These are phyloP conservation scores for Neofusicoccum cordaticola DNA, from an alignment of 2,329 filamentous ascomycete species.

Conservation along the genomic window DNA sequence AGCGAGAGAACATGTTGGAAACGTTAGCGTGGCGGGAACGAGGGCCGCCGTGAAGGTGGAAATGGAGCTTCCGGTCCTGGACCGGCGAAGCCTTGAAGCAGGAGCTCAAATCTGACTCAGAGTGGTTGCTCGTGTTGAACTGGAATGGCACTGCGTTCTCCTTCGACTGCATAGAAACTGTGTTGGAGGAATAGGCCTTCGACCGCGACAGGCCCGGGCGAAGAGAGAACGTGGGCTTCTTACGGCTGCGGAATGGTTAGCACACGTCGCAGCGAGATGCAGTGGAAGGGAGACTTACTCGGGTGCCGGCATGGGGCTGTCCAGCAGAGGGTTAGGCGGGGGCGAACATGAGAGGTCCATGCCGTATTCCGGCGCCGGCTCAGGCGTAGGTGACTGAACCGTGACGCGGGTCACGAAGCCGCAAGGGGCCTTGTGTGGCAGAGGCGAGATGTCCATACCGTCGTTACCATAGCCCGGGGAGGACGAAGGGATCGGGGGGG, in stretches of 20 bases:
- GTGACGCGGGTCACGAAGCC: slow-evolving; percentile 59
- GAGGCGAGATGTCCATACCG: slow-evolving; percentile 88
- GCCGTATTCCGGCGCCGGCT: slow-evolving; percentile 46
- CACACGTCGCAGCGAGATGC: neutral
- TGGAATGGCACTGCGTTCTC: slow-evolving; percentile 68
- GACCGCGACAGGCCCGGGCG: slow-evolving; percentile 72
- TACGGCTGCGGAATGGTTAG: slow-evolving; percentile 12
- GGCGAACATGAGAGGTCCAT: slow-evolving; percentile 38
- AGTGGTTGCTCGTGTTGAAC: slow-evolving; percentile 61
- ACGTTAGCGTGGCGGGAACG: slow-evolving; percentile 12
- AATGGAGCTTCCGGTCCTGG: slow-evolving; percentile 58
- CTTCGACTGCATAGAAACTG: slow-evolving; percentile 57
- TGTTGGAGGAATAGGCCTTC: slow-evolving; percentile 71
- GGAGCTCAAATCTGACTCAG: slow-evolving; percentile 62
- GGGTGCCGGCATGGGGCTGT: slow-evolving; percentile 34
- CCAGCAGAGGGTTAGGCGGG: slow-evolving; percentile 27
- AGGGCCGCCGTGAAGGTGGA: slow-evolving; percentile 8
- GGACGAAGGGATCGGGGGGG: slow-evolving; percentile 79
- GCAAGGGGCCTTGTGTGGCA: slow-evolving; percentile 81
- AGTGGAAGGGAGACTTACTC: slow-evolving; percentile 30
- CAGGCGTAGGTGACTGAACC: slow-evolving; percentile 69
- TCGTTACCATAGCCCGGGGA: slow-evolving; percentile 72
- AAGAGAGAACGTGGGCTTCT: slow-evolving; percentile 48
- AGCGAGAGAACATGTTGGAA: slow-evolving; percentile 48
- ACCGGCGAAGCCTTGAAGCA: slow-evolving; percentile 79